phyloP scores from a whole-genome alignment of 768 basidiomycete genomes.

The Termitomyces sp. region DNA sequence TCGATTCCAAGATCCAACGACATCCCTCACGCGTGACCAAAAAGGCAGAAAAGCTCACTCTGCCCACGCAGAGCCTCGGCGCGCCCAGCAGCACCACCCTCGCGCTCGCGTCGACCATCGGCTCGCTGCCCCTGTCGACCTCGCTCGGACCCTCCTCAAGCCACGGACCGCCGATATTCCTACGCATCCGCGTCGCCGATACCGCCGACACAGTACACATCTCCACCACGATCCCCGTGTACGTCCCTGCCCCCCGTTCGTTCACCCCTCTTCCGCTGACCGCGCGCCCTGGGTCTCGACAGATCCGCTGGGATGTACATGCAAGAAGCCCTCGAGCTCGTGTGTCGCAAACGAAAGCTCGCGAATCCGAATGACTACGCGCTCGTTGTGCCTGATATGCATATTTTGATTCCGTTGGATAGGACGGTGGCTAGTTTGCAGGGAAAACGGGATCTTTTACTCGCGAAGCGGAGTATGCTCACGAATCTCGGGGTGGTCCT shows the following conservation, averaged over 20 bases:
- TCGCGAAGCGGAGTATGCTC: slow-evolving; percentile 77
- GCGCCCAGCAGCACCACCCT: slow-evolving; percentile 43
- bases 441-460: slow-evolving; percentile 76
- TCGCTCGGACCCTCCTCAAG: slow-evolving; percentile 65
- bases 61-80: slow-evolving; percentile 34
- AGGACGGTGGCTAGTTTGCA: slow-evolving; percentile 94
- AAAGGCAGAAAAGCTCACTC: slow-evolving; percentile 46
- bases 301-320: slow-evolving; percentile 93
- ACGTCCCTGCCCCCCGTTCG: slow-evolving; percentile 26
- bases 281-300: too few species aligned
- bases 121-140: slow-evolving; percentile 52
- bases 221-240: slow-evolving; percentile 90
- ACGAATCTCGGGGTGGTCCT: slow-evolving; percentile 65
- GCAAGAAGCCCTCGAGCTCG: slow-evolving; percentile 88
- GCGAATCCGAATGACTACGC: slow-evolving; percentile 77
- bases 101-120: slow-evolving; percentile 39
- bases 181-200: slow-evolving; percentile 78
- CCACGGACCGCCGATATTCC: slow-evolving; percentile 78
- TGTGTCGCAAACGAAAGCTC: slow-evolving; percentile 67
- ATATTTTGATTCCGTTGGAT: slow-evolving; percentile 84
- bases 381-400: slow-evolving; percentile 62
- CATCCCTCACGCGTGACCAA: slow-evolving; percentile 71
- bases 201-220: slow-evolving; percentile 80
- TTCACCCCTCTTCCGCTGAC: too few species aligned
- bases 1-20: slow-evolving; percentile 79